phyloP scores from a whole-genome alignment of 176 grass and related monocot species.

The Rhynchospora pubera region DNA sequence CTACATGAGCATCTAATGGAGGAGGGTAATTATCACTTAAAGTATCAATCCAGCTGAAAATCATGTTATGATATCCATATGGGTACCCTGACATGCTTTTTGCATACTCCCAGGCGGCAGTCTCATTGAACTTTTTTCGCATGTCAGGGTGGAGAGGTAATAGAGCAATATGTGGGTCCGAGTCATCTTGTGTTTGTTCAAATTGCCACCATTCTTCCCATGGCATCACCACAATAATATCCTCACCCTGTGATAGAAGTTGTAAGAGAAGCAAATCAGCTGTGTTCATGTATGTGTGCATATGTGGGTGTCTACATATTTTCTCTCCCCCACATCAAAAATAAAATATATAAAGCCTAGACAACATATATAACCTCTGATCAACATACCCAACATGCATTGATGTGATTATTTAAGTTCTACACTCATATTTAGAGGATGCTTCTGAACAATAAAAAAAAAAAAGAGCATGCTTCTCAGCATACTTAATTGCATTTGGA shows the following conservation, averaged over 20 bases:
- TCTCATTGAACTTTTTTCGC: constrained; percentile 83
- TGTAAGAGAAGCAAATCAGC: neutral
- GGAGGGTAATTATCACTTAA: constrained; percentile 77
- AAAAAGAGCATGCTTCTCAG: neutral
- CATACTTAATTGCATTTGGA: neutral
- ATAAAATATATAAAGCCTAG: neutral
- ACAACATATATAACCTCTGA: neutral
- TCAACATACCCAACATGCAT: neutral
- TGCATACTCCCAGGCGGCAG: constrained; percentile 91
- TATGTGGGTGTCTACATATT: neutral
- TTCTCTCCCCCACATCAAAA: neutral
- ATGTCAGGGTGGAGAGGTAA: constrained; percentile 71
- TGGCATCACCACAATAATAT: constrained; percentile 86
- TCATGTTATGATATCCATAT: constrained; percentile 97
- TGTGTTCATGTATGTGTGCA: neutral
- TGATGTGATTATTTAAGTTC: neutral
- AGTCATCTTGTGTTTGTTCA: constrained; percentile 72
- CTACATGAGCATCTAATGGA: constrained; percentile 95
- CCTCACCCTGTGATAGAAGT: constrained; percentile 54
- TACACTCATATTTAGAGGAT: neutral
- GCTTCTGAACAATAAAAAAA: no score
- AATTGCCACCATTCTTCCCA: constrained; percentile 99
- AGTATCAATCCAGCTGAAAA: constrained; percentile 99
- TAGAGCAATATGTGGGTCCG: constrained; percentile 85
- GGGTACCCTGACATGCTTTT: constrained; percentile 70